A percentile compares a stretch with the other conserved stretches of the same genome.
Evolutionary conservation across 805 yeast species (phyloP).

Genomic region (Teunomyces panamensis): DNA sequence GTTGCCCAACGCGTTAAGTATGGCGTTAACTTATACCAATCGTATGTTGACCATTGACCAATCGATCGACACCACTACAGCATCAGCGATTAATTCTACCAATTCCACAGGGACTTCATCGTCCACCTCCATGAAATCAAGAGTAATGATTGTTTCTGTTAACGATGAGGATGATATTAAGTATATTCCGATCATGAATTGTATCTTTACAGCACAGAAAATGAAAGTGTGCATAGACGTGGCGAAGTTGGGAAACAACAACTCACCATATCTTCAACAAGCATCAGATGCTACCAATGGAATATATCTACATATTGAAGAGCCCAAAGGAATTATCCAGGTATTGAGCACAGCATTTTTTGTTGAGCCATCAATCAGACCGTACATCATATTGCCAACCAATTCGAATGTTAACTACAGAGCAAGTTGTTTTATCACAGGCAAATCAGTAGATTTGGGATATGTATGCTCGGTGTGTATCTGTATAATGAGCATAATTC

Average conservation of each 20-base stretch:
- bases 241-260: slow-evolving; percentile 63
- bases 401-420: slow-evolving; percentile 86
- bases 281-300: slow-evolving; percentile 96
- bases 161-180: slow-evolving; percentile 74
- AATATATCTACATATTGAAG: slow-evolving; percentile 65
- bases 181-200: slow-evolving; percentile 91
- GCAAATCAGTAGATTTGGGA: slow-evolving; percentile 89
- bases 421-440: slow-evolving; percentile 90
- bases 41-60: slow-evolving; percentile 53
- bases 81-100: slow-evolving; percentile 38
- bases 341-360: slow-evolving; percentile 77
- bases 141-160: slow-evolving; percentile 58
- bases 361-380: slow-evolving; percentile 79
- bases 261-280: slow-evolving; percentile 86
- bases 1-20: slow-evolving; percentile 74
- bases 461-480: slow-evolving; percentile 93
- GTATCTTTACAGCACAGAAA: slow-evolving; percentile 94
- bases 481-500: slow-evolving; percentile 71
- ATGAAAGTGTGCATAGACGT: slow-evolving; percentile 87
- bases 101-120: slow-evolving; percentile 11
- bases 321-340: slow-evolving; percentile 78
- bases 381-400: slow-evolving; percentile 76
- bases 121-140: slow-evolving; percentile 31
- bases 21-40: slow-evolving; percentile 79
- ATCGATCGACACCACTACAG: slow-evolving; percentile 42